Percentiles rank a stretch among this genome's conserved stretches.
Conservation (phyloP, 1,284 basidiomycete species). For the Moniliophthora roreri region DNA sequence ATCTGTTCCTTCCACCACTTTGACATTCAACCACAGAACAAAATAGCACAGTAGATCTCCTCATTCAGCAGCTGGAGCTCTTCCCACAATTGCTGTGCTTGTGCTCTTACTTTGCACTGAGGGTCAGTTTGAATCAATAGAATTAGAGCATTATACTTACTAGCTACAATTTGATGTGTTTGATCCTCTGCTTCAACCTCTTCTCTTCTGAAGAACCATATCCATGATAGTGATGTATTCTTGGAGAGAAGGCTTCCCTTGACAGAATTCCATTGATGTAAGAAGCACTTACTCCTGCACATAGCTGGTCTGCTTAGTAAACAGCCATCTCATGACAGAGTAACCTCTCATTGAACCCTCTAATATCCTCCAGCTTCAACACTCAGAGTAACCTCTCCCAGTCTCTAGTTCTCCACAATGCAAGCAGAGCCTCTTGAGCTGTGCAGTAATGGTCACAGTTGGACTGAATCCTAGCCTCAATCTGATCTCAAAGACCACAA, state of each 20-base stretch:
- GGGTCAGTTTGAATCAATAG: not conserved
- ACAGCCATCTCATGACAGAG: not conserved
- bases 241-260: not conserved
- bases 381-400: not conserved
- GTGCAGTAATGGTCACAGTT: not conserved
- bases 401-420: not conserved
- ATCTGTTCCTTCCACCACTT: not conserved
- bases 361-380: not conserved
- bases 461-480: not conserved
- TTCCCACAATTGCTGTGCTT: not conserved
- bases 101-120: not conserved
- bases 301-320: not conserved
- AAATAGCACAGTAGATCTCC: conserved; percentile 1
- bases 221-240: no score
- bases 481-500: not conserved
- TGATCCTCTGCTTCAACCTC: not conserved
- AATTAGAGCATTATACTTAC: not conserved
- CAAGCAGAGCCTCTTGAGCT: not conserved
- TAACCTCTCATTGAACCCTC: not conserved
- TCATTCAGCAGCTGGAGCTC: conserved; percentile 2
- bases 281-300: not conserved
- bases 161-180: not conserved
- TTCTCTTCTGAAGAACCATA: no score
- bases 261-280: not conserved
- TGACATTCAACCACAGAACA: not conserved